Evolutionary conservation across 225 moss, liverwort and hornwort genomes (phyloP).

Genomic region (Straminergon stramineum): DNA sequence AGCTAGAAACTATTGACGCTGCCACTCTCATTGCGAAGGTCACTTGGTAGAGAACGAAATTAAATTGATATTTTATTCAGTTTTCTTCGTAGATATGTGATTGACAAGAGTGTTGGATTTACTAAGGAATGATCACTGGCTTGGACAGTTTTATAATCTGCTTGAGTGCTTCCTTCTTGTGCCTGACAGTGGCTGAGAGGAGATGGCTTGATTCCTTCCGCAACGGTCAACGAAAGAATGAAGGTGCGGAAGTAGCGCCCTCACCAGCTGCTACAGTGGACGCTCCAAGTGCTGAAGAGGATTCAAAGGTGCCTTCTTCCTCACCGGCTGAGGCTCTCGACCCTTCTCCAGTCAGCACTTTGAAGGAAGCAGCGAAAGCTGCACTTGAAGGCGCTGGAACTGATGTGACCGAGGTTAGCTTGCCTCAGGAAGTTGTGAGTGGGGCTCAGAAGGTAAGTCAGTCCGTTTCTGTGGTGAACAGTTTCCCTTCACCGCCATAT

Average conservation of each 20-base stretch:
- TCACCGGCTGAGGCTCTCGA: neutral
- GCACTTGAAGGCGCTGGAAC: neutral
- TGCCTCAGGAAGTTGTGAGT: conserved; percentile 4
- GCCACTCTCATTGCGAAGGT: neutral
- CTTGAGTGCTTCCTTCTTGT: neutral
- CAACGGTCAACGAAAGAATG: conserved; percentile 18
- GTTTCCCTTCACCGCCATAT: neutral
- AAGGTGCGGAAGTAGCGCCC: neutral
- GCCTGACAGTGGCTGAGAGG: conserved; percentile 16
- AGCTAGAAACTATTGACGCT: neutral
- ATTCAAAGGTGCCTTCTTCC: neutral
- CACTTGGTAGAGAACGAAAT: neutral
- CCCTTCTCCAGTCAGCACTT: neutral
- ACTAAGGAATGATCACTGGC: neutral
- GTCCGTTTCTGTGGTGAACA: neutral
- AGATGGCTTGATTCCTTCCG: conserved; percentile 14
- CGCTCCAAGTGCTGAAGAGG: neutral
- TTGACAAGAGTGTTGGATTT: neutral
- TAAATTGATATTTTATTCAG: neutral
- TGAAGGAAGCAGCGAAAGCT: neutral
- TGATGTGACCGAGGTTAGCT: neutral
- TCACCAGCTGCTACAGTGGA: neutral
- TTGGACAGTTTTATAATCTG: neutral
- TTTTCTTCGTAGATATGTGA: neutral
- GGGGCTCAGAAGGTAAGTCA: conserved; percentile 9